These are phyloP conservation scores for Rhizophagus sp. DNA, from an alignment of 192 early-diverging fungal genomes.

Conservation along the genomic window DNA sequence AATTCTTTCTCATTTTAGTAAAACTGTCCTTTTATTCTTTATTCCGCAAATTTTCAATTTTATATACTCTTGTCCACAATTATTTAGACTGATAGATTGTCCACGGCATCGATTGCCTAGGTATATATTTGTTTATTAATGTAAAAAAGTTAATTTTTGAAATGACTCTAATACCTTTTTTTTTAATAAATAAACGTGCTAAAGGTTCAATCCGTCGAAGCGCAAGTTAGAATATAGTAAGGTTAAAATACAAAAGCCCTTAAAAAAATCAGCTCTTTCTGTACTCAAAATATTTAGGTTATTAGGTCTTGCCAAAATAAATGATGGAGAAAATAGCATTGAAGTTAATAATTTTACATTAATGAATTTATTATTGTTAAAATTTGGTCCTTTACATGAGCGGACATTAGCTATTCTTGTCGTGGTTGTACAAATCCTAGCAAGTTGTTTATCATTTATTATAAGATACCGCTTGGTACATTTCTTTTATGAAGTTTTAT, in stretches of 20 bases:
- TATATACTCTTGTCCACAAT: slow-evolving; percentile 90
- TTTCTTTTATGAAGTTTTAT: slow-evolving; percentile 67
- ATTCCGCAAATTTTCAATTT: slow-evolving; percentile 98
- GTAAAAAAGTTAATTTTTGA: slow-evolving; percentile 35
- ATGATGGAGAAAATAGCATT: slow-evolving; percentile 38
- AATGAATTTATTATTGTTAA: slow-evolving; percentile 86
- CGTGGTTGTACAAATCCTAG: slow-evolving; percentile 65
- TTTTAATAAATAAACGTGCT: slow-evolving; percentile 27
- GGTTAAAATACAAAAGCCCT: slow-evolving; percentile 8
- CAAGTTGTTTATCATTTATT: slow-evolving; percentile 72
- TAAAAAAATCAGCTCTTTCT: background rate
- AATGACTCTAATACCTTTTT: slow-evolving; percentile 16
- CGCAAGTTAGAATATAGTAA: slow-evolving; percentile 23
- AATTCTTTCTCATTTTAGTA: slow-evolving; percentile 90
- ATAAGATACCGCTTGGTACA: slow-evolving; percentile 81
- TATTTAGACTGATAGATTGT: slow-evolving; percentile 92
- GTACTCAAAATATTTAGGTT: slow-evolving; percentile 30
- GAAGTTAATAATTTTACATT: slow-evolving; percentile 91
- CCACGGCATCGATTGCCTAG: slow-evolving; percentile 93
- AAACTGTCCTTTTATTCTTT: slow-evolving; percentile 92
- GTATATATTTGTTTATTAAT: slow-evolving; percentile 38
- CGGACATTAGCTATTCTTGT: slow-evolving; percentile 57
- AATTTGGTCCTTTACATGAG: slow-evolving; percentile 75
- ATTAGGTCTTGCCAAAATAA: slow-evolving; percentile 9
- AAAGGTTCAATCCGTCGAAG: slow-evolving; percentile 20